Evolutionary conservation across 805 yeast species (phyloP), one percentile per base, ranked within the genome.

Genomic region (Yarrowia yakushimensis): DNA sequence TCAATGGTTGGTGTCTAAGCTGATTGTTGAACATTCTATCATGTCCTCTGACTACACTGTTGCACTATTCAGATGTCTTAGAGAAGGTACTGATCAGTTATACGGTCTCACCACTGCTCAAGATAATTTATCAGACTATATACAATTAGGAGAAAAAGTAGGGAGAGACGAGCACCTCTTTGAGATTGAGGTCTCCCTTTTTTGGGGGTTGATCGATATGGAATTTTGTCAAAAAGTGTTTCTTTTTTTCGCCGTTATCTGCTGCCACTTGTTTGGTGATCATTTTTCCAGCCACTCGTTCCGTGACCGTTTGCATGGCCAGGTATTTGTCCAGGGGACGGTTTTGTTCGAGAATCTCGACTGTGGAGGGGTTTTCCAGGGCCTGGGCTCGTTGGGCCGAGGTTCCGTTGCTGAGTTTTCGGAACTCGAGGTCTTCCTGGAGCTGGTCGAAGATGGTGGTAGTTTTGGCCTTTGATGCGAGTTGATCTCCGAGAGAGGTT

Each of bases 61-160:
- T n/a, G n/a, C n/a, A n/a, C n/a, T n/a, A n/a, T n/a, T n/a, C n/a
- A n/a, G n/a, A n/a, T n/a, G n/a, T n/a, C n/a, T n/a, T n/a, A n/a
- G n/a, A n/a, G n/a, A n/a, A n/a, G n/a, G n/a, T n/a, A n/a, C n/a
- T n/a, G n/a, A n/a, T n/a, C n/a, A n/a, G n/a, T n/a, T n/a, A n/a
- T n/a, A n/a, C n/a, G n/a, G n/a, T n/a, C n/a, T n/a, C n/a, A n/a
- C n/a, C n/a, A n/a, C n/a, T 11, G 11, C 20, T 5, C 12, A 25
- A 22, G 13, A 20, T 10, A 43, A 30, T 13, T 18, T 13, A 12
- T 28, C 20, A 4, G 8, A 36, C 43, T 52, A 52, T 52, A 36
- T 52, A 52, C 59, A 52, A 8, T 25, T 39, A 55, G 10, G 61
- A 55, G 37, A 55, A 55, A 23, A 55, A 55, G 39, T 55, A 55